These are phyloP conservation scores for Nitzschia inconspicua DNA, from an alignment of 108 stramenopile genomes.

Conservation along the genomic window DNA sequence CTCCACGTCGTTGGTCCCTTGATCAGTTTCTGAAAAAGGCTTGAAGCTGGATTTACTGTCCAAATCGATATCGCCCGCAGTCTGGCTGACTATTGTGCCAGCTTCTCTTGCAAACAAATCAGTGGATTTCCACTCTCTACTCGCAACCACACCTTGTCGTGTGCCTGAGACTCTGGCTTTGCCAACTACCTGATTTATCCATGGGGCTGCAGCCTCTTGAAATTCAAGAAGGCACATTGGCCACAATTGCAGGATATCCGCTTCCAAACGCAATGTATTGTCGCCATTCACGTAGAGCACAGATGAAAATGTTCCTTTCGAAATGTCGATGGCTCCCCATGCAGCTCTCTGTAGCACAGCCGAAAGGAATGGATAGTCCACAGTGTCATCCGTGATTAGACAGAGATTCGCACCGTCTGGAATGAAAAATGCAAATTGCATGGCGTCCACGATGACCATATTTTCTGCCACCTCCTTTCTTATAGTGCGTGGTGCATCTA, in stretches of 20 bases:
- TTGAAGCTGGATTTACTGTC: not conserved
- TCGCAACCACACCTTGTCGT: too few relatives aligned
- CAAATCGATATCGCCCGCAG: not conserved
- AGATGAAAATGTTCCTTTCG: constrained; percentile 27
- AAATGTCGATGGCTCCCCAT: constrained; percentile 41
- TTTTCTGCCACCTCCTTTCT: constrained; percentile 45
- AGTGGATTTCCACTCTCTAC: too few relatives aligned
- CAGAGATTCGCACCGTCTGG: constrained; percentile 35
- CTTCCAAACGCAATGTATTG: constrained; percentile 38
- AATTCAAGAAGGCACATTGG: too few relatives aligned
- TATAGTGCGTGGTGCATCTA: constrained; percentile 33
- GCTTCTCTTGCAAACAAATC: too few relatives aligned
- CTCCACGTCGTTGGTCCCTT: not conserved
- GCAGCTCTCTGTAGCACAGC: constrained; percentile 25
- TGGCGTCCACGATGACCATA: constrained; percentile 45
- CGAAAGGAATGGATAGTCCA: constrained; percentile 34
- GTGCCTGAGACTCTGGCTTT: too few relatives aligned
- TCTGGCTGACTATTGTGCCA: too few relatives aligned
- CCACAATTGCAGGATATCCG: constrained; percentile 21
- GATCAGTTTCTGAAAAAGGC: not conserved
- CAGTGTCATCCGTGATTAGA: constrained; percentile 31
- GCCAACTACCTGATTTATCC: too few relatives aligned
- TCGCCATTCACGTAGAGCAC: constrained; percentile 34
- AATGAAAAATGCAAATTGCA: constrained; percentile 37
- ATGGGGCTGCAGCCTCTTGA: too few relatives aligned